These are phyloP conservation scores for Lactuca saligna DNA, from an alignment of 129 eudicot genomes.

Conservation along the genomic window DNA sequence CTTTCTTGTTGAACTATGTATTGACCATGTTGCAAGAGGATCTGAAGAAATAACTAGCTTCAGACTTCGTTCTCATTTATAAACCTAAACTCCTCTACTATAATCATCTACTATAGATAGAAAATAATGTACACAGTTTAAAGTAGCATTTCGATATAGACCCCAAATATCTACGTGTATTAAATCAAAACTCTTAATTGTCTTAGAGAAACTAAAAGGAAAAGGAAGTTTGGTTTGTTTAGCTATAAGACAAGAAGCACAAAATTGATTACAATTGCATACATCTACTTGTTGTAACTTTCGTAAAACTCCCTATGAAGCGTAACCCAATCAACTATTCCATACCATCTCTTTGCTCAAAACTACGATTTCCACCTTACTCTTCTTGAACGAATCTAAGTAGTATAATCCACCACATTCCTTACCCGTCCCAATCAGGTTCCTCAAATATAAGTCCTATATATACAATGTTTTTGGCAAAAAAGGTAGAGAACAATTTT, in stretches of 20 bases:
- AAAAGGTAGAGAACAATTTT: not conserved
- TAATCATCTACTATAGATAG: not conserved
- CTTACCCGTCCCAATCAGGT: conserved; percentile 3
- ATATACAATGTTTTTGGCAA: not conserved
- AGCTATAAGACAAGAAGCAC: not conserved
- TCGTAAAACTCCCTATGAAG: no score
- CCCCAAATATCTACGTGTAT: not conserved
- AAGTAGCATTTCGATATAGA: not conserved
- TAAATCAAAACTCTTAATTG: not conserved
- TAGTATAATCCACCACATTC: not conserved
- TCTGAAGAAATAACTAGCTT: not conserved
- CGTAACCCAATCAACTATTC: not conserved
- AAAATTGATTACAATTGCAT: not conserved
- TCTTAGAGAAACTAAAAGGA: not conserved
- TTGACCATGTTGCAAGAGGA: not conserved
- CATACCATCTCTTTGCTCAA: not conserved
- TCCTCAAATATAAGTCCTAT: not conserved
- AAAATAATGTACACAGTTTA: not conserved
- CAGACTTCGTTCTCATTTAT: not conserved
- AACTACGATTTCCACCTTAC: not conserved
- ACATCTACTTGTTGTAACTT: not conserved
- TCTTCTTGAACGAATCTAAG: not conserved
- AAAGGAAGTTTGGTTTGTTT: no score
- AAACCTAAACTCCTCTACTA: not conserved
- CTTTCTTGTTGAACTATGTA: not conserved